Percentiles rank a stretch among this genome's conserved stretches.
These are phyloP conservation scores for Ramalina peruviana DNA, from an alignment of 495 filamentous ascomycete genomes.

Conservation along the genomic window DNA sequence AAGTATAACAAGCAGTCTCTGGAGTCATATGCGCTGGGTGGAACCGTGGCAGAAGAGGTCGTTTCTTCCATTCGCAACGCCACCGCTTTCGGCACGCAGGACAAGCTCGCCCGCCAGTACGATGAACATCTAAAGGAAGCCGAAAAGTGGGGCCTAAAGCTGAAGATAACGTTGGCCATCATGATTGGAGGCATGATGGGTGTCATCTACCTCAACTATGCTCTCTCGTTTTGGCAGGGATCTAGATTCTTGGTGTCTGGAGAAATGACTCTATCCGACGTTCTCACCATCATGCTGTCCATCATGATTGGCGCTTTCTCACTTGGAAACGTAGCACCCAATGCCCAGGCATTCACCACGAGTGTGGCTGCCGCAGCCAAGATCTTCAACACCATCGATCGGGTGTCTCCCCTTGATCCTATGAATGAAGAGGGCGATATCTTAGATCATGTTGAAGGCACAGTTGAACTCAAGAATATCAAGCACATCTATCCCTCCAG, in stretches of 20 bases:
- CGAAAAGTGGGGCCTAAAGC: constrained; percentile 62
- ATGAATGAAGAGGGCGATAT: constrained; percentile 53
- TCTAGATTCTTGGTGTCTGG: constrained; percentile 60
- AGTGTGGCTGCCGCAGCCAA: constrained; percentile 73
- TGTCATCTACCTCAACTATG: constrained; percentile 78
- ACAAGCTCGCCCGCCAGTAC: constrained; percentile 74
- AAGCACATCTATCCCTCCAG: constrained; percentile 91
- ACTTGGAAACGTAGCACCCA: constrained; percentile 76
- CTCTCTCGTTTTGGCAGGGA: constrained; percentile 91
- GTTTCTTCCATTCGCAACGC: constrained; percentile 87
- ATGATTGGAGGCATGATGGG: constrained; percentile 77
- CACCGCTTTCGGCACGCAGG: constrained; percentile 85
- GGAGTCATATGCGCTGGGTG: constrained; percentile 66
- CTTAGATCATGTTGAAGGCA: constrained; percentile 58
- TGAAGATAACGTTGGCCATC: constrained; percentile 50
- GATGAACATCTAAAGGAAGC: constrained; percentile 57
- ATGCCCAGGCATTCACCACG: constrained; percentile 70
- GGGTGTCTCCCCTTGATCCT: constrained; percentile 75
- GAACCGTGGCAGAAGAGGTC: constrained; percentile 86
- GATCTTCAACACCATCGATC: constrained; percentile 86
- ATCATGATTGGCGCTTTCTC: constrained; percentile 88
- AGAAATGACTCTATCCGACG: constrained; percentile 36
- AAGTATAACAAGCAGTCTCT: constrained; percentile 67
- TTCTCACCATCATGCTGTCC: constrained; percentile 75
- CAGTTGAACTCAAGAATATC: constrained; percentile 67